phyloP scores from a whole-genome alignment of 805 yeast genomes.

The Wickerhamomyces kurtzmanii region DNA sequence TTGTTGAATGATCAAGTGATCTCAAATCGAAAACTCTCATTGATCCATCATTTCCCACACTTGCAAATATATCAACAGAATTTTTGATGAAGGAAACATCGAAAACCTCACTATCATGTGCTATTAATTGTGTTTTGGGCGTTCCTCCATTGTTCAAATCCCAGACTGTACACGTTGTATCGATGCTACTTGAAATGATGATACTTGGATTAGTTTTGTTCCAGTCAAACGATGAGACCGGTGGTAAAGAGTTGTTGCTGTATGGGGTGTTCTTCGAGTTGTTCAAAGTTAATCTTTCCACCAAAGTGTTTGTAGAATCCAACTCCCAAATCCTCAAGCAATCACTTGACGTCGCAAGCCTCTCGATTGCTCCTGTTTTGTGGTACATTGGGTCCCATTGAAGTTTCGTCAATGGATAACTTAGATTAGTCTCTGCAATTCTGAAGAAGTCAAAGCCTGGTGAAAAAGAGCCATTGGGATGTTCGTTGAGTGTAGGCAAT shows the following conservation, averaged over 20 bases:
- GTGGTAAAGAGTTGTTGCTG: conserved; percentile 72
- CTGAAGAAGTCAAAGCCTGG: conserved; percentile 32
- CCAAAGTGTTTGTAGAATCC: conserved; percentile 24
- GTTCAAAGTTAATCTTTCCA: conserved; percentile 29
- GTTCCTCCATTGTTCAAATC: conserved; percentile 54
- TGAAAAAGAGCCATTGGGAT: conserved; percentile 13
- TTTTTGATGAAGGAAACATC: conserved; percentile 81
- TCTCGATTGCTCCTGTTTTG: conserved; percentile 23
- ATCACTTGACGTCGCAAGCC: conserved; percentile 65
- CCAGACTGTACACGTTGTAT: conserved; percentile 97
- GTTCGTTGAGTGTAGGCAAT: conserved; percentile 12
- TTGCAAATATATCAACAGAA: conserved; percentile 71
- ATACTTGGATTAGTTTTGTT: conserved; percentile 57
- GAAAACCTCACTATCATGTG: conserved; percentile 91
- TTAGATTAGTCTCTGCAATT: conserved; percentile 41
- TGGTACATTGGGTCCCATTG: conserved; percentile 80
- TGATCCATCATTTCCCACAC: conserved; percentile 94
- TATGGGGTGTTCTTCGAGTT: conserved; percentile 22
- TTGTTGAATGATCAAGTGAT: conserved; percentile 86
- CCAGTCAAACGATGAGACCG: conserved; percentile 94
- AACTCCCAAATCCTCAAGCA: conserved; percentile 55
- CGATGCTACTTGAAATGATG: conserved; percentile 80
- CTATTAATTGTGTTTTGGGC: conserved; percentile 89
- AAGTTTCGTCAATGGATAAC: conserved; percentile 62
- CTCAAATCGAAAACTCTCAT: conserved; percentile 88